phyloP scores from a whole-genome alignment of 1,284 basidiomycete species.

The Dichomitus squalens region DNA sequence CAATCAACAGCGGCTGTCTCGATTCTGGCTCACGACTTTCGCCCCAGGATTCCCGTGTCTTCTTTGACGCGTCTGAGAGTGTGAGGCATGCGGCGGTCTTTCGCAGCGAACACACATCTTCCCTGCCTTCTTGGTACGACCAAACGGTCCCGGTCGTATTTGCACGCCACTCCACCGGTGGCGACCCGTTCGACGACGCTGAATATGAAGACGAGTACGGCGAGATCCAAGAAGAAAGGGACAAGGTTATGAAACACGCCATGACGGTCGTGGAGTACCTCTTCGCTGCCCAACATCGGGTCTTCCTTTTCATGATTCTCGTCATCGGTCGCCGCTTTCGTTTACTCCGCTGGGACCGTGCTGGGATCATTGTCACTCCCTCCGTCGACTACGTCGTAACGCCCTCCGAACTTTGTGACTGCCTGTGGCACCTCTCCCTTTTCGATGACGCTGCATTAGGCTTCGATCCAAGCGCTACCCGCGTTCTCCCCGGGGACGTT shows the following conservation, averaged over 20 bases:
- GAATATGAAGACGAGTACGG: background rate
- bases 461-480: constrained; percentile 3
- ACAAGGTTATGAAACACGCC: background rate
- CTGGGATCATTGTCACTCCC: constrained; percentile 6
- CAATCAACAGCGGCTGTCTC: background rate
- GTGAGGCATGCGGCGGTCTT: background rate
- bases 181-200: background rate
- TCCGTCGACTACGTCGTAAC: constrained; percentile 6
- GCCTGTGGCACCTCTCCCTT: constrained; percentile 1
- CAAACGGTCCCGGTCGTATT: background rate
- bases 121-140: background rate
- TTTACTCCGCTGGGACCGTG: constrained; percentile 6
- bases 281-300: constrained; percentile 2
- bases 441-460: background rate
- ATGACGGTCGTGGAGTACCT: background rate
- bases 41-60: background rate
- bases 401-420: background rate
- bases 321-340: constrained; percentile 1
- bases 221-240: background rate
- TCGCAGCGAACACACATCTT: background rate
- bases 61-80: too few species aligned
- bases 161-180: background rate
- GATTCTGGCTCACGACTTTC: background rate
- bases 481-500: background rate
- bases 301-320: too few species aligned